Evolutionary conservation across 345 rosid genomes (phyloP).

Genomic region (Crucihimalaya himalaica): DNA sequence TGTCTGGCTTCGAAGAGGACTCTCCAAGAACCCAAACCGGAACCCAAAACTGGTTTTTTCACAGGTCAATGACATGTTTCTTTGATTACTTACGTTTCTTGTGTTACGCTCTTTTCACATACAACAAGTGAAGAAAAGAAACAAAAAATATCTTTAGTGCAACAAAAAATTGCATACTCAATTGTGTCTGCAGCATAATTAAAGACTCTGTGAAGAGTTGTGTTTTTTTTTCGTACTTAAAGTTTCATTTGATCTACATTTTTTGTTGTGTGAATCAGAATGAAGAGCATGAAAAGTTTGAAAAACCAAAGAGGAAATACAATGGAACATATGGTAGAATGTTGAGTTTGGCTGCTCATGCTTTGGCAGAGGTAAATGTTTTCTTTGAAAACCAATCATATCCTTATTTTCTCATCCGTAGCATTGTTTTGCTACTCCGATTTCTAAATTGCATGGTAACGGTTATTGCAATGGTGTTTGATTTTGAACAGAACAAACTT

Average conservation of each 20-base stretch:
- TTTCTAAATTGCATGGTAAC: not conserved
- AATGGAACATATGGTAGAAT: conserved; percentile 68
- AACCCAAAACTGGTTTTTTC: conserved; percentile 27
- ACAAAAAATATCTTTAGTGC: not conserved
- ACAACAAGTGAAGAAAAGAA: not conserved
- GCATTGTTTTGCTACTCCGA: not conserved
- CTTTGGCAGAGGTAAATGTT: conserved; percentile 72
- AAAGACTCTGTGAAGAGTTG: not conserved
- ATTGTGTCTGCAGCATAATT: no score
- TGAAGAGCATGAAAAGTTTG: conserved; percentile 42
- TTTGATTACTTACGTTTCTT: not conserved
- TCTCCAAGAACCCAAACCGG: conserved; percentile 23
- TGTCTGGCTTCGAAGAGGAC: conserved; percentile 31
- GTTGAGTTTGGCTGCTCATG: conserved; percentile 85
- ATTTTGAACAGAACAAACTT: conserved; percentile 63
- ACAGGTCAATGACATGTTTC: conserved; percentile 42
- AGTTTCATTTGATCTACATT: not conserved
- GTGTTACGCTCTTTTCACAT: not conserved
- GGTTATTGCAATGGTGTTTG: not conserved
- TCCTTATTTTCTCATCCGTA: not conserved
- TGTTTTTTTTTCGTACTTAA: not conserved
- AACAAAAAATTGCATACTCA: not conserved
- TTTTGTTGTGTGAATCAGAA: conserved; percentile 29
- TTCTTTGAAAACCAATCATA: not conserved
- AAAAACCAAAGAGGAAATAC: conserved; percentile 46